A percentile compares a stretch with the other conserved stretches of the same genome.
These are phyloP conservation scores for Geosmithia flava DNA, from an alignment of 2,329 filamentous ascomycete genomes.

Conservation along the genomic window DNA sequence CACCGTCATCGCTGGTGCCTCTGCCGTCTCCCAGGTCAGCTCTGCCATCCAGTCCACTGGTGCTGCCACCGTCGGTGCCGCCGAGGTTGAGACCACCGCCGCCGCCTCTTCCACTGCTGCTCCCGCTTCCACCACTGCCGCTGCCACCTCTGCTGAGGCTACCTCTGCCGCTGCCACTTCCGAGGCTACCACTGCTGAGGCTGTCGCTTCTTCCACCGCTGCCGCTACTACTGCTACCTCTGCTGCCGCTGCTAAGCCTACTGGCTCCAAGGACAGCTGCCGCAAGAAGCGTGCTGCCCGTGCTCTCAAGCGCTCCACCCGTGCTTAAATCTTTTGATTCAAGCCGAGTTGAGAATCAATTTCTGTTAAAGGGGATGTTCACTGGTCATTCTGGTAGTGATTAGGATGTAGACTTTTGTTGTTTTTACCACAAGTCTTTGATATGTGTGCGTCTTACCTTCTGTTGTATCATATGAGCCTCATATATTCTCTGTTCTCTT, in stretches of 20 bases:
- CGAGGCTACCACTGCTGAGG: neutral
- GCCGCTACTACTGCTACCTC: neutral
- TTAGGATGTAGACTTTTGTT: no score
- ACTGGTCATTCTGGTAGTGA: no score
- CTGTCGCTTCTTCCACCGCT: neutral
- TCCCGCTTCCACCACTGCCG: neutral
- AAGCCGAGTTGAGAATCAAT: no score
- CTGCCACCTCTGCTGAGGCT: neutral
- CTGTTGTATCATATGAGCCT: constrained; percentile 3
- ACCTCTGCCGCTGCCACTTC: neutral
- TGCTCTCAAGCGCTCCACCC: neutral
- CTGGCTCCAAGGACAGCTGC: neutral
- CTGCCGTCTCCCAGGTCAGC: constrained; percentile 1
- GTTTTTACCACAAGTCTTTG: no score
- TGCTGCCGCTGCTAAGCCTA: neutral
- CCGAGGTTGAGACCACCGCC: constrained; percentile 2
- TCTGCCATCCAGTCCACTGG: constrained; percentile 1
- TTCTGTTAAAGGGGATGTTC: no score
- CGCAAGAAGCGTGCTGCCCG: neutral
- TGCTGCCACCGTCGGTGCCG: constrained; percentile 3
- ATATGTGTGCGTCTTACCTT: neutral
- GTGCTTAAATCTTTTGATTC: neutral
- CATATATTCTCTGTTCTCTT: neutral
- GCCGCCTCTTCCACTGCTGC: constrained; percentile 1
- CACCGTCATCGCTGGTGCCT: constrained; percentile 4